Conservation (phyloP, 2,329 filamentous ascomycete species). For the Mollisia scopiformis region DNA sequence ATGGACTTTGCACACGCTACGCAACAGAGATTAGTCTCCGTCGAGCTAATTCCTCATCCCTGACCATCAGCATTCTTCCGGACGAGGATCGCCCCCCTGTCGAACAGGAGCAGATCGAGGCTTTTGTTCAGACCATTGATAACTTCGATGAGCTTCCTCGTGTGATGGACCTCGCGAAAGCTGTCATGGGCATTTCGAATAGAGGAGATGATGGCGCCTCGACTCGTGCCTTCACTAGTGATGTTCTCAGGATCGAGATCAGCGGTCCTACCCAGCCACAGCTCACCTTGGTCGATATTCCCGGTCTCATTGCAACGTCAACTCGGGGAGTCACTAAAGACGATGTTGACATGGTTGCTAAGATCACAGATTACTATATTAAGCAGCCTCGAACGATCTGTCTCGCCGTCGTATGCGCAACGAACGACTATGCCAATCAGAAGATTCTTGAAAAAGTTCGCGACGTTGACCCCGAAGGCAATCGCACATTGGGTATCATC, state of each 20-base stretch:
- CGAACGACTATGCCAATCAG: constrained; percentile 46
- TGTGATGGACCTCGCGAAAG: constrained; percentile 28
- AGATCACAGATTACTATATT: constrained; percentile 42
- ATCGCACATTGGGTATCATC: constrained; percentile 47
- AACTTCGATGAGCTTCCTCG: constrained; percentile 21
- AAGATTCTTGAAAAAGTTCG: constrained; percentile 41
- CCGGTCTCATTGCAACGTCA: constrained; percentile 32
- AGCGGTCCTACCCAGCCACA: constrained; percentile 26
- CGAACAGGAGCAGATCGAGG: constrained; percentile 17
- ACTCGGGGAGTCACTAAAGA: constrained; percentile 25
- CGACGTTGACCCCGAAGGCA: constrained; percentile 37
- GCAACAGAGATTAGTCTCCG: constrained; percentile 45
- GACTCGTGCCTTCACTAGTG: constrained; percentile 35
- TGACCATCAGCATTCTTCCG: constrained; percentile 25
- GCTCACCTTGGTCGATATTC: constrained; percentile 36
- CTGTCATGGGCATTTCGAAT: constrained; percentile 16
- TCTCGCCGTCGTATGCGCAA: constrained; percentile 48
- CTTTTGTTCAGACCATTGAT: constrained; percentile 25
- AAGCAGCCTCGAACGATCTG: constrained; percentile 44
- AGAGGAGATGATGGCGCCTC: too few relatives aligned
- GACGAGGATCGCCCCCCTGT: constrained; percentile 18
- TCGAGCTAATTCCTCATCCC: constrained; percentile 15
- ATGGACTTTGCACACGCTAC: constrained; percentile 46
- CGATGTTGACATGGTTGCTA: constrained; percentile 29
- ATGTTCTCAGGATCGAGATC: constrained; percentile 26